These are phyloP conservation scores for Chrysoporthe austroafricana DNA, from an alignment of 2,329 filamentous ascomycete species.

Conservation along the genomic window DNA sequence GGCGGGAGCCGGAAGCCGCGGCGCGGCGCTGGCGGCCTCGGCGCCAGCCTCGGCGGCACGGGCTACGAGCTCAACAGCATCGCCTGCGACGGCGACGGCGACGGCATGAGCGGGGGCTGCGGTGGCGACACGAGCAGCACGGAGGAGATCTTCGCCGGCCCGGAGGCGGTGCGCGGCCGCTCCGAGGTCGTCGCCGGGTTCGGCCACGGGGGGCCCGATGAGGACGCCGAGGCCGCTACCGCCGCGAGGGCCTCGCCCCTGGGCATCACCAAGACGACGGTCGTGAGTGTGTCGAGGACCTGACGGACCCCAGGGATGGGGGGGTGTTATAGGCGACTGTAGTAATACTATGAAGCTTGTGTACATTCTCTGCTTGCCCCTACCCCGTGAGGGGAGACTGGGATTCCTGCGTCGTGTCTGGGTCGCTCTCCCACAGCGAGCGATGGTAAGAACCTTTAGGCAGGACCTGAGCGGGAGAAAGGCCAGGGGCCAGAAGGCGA, in stretches of 20 bases:
- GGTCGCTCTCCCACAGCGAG: no score
- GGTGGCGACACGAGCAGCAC: slow-evolving; percentile 3
- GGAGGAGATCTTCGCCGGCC: slow-evolving; percentile 2
- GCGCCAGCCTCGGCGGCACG: background rate
- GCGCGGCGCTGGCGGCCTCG: background rate
- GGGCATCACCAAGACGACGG: background rate
- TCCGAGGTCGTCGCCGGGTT: background rate
- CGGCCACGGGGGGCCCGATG: background rate
- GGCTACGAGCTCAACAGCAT: background rate
- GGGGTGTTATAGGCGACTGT: background rate
- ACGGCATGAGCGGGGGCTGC: background rate
- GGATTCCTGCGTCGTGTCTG: no score
- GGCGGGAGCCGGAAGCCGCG: background rate
- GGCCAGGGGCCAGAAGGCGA: no score
- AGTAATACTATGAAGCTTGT: no score
- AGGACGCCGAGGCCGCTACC: background rate
- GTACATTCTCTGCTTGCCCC: no score
- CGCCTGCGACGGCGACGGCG: background rate
- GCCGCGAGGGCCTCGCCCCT: background rate
- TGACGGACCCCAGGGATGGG: background rate
- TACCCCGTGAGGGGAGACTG: no score
- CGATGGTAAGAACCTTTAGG: no score
- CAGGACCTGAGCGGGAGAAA: no score
- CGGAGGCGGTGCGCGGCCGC: background rate
- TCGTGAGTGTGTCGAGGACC: background rate